A percentile compares a stretch with the other conserved stretches of the same genome.
Conservation (phyloP, 805 yeast species). For the Starmerella vaccinii region DNA sequence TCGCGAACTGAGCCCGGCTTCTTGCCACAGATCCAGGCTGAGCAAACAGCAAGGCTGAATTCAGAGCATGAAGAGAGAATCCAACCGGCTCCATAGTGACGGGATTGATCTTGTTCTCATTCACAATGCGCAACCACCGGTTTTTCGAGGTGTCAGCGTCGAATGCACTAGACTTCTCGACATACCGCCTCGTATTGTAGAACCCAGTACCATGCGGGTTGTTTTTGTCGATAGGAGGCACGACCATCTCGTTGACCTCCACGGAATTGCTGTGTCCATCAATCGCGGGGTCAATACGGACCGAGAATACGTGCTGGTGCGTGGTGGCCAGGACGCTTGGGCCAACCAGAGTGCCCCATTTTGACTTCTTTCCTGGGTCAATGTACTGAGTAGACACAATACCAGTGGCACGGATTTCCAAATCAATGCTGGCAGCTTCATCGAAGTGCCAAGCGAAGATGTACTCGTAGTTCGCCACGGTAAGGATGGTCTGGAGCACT, state of each 20-base stretch:
- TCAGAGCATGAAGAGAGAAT: slow-evolving; percentile 62
- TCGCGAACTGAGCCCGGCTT: slow-evolving; percentile 63
- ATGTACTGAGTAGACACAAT: slow-evolving; percentile 76
- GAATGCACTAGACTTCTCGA: slow-evolving; percentile 59
- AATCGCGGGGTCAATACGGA: slow-evolving; percentile 70
- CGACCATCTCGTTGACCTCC: slow-evolving; percentile 56
- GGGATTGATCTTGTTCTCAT: slow-evolving; percentile 60
- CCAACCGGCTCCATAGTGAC: slow-evolving; percentile 62
- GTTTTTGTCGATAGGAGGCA: slow-evolving; percentile 43
- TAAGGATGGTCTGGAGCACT: slow-evolving; percentile 67
- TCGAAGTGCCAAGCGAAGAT: slow-evolving; percentile 59
- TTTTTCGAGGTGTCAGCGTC: slow-evolving; percentile 68
- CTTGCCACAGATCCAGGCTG: slow-evolving; percentile 50
- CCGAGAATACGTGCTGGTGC: slow-evolving; percentile 71
- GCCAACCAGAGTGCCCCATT: slow-evolving; percentile 62
- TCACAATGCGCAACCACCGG: slow-evolving; percentile 63
- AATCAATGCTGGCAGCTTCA: slow-evolving; percentile 65
- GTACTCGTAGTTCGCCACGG: slow-evolving; percentile 78
- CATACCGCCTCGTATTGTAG: slow-evolving; percentile 48
- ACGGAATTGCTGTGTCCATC: slow-evolving; percentile 73
- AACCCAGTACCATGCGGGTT: slow-evolving; percentile 66
- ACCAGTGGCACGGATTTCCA: slow-evolving; percentile 78
- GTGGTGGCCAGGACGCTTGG: slow-evolving; percentile 73
- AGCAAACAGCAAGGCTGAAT: slow-evolving; percentile 65
- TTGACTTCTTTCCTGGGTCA: slow-evolving; percentile 56